Evolutionary conservation across 768 basidiomycete genomes (phyloP).

Genomic region (Rickenella mellea): DNA sequence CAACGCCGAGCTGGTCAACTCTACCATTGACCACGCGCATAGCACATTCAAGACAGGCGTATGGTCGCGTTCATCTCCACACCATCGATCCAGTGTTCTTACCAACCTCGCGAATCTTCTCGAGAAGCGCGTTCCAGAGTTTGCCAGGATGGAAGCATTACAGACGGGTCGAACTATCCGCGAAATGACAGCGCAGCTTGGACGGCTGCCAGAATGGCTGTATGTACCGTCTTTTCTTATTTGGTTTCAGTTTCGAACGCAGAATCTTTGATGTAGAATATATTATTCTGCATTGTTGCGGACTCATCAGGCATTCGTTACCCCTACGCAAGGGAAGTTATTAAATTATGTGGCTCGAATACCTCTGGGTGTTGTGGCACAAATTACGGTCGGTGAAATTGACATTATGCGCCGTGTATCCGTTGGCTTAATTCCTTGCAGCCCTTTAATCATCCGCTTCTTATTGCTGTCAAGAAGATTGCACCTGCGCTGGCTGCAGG

Average conservation of each 20-base stretch:
- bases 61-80: constrained; percentile 57
- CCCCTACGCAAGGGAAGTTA: constrained; percentile 71
- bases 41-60: constrained; percentile 51
- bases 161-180: constrained; percentile 78
- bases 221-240: constrained; percentile 25
- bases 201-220: constrained; percentile 81
- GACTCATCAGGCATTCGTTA: constrained; percentile 53
- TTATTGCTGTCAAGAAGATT: constrained; percentile 85
- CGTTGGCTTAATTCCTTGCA: constrained; percentile 16
- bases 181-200: constrained; percentile 76
- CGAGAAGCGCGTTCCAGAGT: constrained; percentile 43
- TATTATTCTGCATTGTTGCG: constrained; percentile 71
- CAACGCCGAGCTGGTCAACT: constrained; percentile 39
- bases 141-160: constrained; percentile 58
- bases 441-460: constrained; percentile 86
- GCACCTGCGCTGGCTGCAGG: constrained; percentile 79
- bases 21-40: constrained; percentile 47
- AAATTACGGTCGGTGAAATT: constrained; percentile 56
- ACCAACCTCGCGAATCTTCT: constrained; percentile 54
- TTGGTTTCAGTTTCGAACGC: constrained; percentile 2
- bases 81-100: constrained; percentile 56
- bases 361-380: constrained; percentile 82
- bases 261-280: constrained; percentile 33
- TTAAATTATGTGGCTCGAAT: constrained; percentile 73
- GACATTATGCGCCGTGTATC: background rate